Base-by-base conservation (phyloP, 768 basidiomycete genomes). In the Boletus barrowsii region DNA sequence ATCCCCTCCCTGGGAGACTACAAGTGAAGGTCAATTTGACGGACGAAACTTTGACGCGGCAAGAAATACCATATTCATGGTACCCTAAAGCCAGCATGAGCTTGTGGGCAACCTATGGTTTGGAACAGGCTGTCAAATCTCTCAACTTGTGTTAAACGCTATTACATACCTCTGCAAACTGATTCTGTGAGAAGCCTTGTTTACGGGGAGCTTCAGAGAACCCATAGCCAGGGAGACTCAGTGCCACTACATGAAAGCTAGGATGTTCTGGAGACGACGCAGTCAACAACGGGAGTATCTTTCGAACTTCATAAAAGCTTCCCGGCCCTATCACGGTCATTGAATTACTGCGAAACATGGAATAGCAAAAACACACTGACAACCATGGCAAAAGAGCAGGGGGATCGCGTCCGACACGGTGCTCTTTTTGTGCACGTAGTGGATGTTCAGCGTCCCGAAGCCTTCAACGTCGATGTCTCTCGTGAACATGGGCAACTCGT, bases 361-460 rank as follows among this genome's bases (percentile, higher is more conserved):
- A 39, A n/a, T 39, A 35, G 14, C 33, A 35, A 10, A 14, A 11
- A 11, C 37, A 17, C 37, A 39, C 37, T 39, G 14, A 76, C 83
- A 86, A 39, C 84, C 84, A 53, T 86, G 84, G 17, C 84, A 75
- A 57, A 81, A 85, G 32, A 86, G 68, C 17, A 87, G 62, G 1
- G 2, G 84, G 83, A 86, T 79, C 0, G 83, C 83, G n/a, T 70
- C 65, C 1, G 55, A 55, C 0, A 71, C 58, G 9, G 56, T 52
- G 60, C 83, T 83, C 64, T 70, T 75, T 66, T 80, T 72, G 62
- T 85, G 83, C 13, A 84, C 74, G 49, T 82, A 86, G 56, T 87
- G 83, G 7, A 84, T 76, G 54, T 79, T 77, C 41, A 83, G 67
- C 5, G 69, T 62, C 0, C 76, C 81, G 51, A 76, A 77, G 4